Base-by-base conservation (phyloP, 75 land plant species). In the Cupressus sempervirens region DNA sequence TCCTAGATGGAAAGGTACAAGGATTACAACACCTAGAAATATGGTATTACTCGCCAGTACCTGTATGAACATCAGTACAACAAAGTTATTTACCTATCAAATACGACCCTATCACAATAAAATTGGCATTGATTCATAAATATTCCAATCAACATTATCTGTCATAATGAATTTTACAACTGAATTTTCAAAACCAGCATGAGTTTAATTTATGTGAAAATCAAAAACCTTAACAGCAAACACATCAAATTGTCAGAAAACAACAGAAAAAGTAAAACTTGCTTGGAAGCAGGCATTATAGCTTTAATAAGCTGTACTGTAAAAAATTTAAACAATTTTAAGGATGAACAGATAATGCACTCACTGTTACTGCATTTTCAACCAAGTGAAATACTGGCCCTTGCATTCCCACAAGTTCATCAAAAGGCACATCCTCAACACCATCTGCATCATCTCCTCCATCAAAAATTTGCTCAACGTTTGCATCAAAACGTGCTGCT, bases 341-440 rank as follows among this genome's bases (percentile, higher is more conserved):
- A 73, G 5, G 48, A 84, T 30, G 68, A 50, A 83, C 6, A 53
- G 79, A 62, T 2, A 58, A 50, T 34, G 20, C 12, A 89, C 95
- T 92, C 79, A 98, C 99, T 10, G 99, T 98, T 53, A 98, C 90
- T 79, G 98, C 98, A 93, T 98, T 98, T 89, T 96, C 99, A 81
- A 98, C 88, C 86, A 98, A 85, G 85, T 98, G 98, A 82, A 96
- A 94, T 29, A 96, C 97, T 73, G 99, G 99, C 2, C 99, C 98
- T 86, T 96, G 99, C 99, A 98, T 98, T 46, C 99, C 99, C 82
- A 98, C 99, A 74, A 98, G 98, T 91, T 98, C 99, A 90, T 98
- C 99, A 89, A 98, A 98, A 15, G 99, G 99, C 41, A 98, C 98
- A 93, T 98, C 99, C 85, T 98, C 99, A 81, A 94, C 98, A 84